phyloP scores from a whole-genome alignment of 257 asterid species.

The Agastache rugosa region DNA sequence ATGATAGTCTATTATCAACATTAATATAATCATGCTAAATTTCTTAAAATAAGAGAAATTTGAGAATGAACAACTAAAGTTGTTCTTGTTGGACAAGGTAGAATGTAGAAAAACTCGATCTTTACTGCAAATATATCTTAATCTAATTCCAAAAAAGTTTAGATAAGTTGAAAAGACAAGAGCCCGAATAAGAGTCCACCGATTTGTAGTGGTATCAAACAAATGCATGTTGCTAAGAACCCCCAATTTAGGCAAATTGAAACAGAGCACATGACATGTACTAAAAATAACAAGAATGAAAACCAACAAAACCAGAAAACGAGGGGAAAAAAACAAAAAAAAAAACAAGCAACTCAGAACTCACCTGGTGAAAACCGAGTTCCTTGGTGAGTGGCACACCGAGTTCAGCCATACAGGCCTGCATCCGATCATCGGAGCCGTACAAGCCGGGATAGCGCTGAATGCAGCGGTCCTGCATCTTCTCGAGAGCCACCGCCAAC shows the following conservation, averaged over 20 bases:
- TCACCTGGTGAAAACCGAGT: slow-evolving; percentile 82
- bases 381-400: slow-evolving; percentile 79
- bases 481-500: slow-evolving; percentile 64
- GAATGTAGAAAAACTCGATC: slow-evolving; percentile 19
- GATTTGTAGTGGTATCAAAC: slow-evolving; percentile 22
- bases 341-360: not conserved
- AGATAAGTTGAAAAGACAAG: not conserved
- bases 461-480: slow-evolving; percentile 68
- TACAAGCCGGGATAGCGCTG: slow-evolving; percentile 72
- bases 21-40: slow-evolving; percentile 24
- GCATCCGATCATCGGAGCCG: slow-evolving; percentile 75
- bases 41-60: not conserved
- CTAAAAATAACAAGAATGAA: slow-evolving; percentile 24
- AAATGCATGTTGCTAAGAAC: slow-evolving; percentile 33
- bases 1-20: slow-evolving; percentile 13
- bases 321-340: not conserved
- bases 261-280: not conserved
- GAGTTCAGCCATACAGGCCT: slow-evolving; percentile 85
- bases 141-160: not conserved
- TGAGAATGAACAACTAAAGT: not conserved
- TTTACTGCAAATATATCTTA: not conserved
- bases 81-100: slow-evolving; percentile 9
- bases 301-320: not conserved
- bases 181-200: not conserved
- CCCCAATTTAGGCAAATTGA: slow-evolving; percentile 17